These are phyloP conservation scores for Nakataea oryzae DNA, from an alignment of 2,329 filamentous ascomycete species.

Conservation along the genomic window DNA sequence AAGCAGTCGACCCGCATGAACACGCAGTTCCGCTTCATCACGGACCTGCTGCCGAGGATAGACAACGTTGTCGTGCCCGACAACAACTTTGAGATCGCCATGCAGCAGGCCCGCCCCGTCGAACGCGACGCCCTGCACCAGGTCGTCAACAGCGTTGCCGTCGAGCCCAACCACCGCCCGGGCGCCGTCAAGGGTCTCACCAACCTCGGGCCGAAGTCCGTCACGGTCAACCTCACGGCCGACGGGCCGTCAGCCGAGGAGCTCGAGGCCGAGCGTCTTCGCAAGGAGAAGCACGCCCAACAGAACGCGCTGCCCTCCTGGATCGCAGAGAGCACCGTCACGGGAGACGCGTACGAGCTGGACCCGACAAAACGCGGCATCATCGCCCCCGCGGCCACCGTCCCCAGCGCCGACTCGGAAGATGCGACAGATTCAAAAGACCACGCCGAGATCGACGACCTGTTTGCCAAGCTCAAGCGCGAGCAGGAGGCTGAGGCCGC, in stretches of 20 bases:
- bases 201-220: conserved; percentile 56
- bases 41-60: conserved; percentile 65
- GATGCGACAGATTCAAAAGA: conserved; percentile 35
- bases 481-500: conserved; percentile 35
- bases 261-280: conserved; percentile 51
- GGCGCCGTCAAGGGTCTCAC: conserved; percentile 60
- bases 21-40: conserved; percentile 69
- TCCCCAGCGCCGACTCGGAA: conserved; percentile 19
- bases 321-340: conserved; percentile 63
- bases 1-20: conserved; percentile 67
- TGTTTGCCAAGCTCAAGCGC: conserved; percentile 55
- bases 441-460: conserved; percentile 50
- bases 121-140: conserved; percentile 58
- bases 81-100: conserved; percentile 61
- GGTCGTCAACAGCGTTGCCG: conserved; percentile 46
- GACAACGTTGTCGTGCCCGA: conserved; percentile 66
- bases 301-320: conserved; percentile 63
- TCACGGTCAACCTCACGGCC: conserved; percentile 57
- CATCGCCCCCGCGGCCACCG: conserved; percentile 22
- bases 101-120: conserved; percentile 52
- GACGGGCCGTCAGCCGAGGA: conserved; percentile 58
- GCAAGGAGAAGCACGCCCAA: conserved; percentile 53
- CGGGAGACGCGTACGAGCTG: conserved; percentile 46
- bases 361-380: conserved; percentile 15
- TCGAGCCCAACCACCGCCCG: conserved; percentile 45